Conservation (phyloP, 805 yeast species). For the Kregervanrija delftensis region DNA sequence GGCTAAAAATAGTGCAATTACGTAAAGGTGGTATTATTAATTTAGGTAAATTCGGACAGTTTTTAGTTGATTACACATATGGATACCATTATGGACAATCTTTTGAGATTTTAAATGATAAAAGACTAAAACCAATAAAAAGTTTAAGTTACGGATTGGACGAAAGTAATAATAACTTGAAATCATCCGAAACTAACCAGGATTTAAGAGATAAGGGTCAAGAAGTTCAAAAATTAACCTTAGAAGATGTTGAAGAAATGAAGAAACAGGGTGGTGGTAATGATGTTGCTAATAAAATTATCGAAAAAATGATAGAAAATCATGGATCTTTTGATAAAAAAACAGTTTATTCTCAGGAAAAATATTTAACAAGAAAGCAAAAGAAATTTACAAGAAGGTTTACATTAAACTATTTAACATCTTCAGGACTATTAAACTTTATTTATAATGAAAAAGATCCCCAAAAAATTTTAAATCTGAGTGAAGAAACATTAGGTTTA, state of each 20-base stretch:
- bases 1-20: conserved; percentile 65
- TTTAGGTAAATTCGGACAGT: conserved; percentile 89
- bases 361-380: conserved; percentile 85
- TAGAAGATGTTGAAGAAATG: conserved; percentile 78
- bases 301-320: conserved; percentile 72
- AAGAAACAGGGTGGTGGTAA: conserved; percentile 63
- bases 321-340: conserved; percentile 86
- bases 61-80: conserved; percentile 62
- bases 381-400: conserved; percentile 84
- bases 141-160: conserved; percentile 28
- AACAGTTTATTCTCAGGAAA: conserved; percentile 84
- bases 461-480: conserved; percentile 65
- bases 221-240: conserved; percentile 59
- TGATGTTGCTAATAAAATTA: conserved; percentile 66
- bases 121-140: conserved; percentile 42
- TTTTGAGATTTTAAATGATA: conserved; percentile 69
- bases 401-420: conserved; percentile 69
- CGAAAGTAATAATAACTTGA: conserved; percentile 10
- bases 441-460: conserved; percentile 69
- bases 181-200: conserved; percentile 23
- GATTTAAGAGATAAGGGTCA: conserved; percentile 18
- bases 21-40: conserved; percentile 53
- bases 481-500: conserved; percentile 77
- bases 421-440: conserved; percentile 64
- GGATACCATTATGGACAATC: conserved; percentile 86